Evolutionary conservation across 148 eudicot species (phyloP).

Genomic region (Limonium bicolor): DNA sequence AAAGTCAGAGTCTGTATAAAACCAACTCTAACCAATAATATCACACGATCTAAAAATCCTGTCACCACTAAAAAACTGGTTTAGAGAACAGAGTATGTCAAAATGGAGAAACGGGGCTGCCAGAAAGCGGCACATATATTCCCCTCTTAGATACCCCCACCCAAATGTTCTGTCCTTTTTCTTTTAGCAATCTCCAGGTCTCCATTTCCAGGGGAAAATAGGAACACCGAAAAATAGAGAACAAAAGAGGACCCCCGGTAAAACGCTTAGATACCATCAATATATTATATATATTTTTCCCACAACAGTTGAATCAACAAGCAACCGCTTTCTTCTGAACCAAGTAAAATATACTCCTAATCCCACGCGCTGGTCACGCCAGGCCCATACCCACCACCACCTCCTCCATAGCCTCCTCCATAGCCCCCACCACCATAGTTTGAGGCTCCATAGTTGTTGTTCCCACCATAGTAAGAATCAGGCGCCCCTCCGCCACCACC

Average conservation of each 20-base stretch:
- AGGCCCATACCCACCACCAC: constrained; percentile 22
- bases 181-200: constrained; percentile 2
- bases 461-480: constrained; percentile 37
- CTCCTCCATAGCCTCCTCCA: too few relatives aligned
- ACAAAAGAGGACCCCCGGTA: neutral
- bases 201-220: constrained; percentile 6
- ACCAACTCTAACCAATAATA: too few relatives aligned
- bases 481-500: constrained; percentile 14
- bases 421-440: constrained; percentile 13
- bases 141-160: constrained; percentile 7
- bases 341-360: constrained; percentile 11
- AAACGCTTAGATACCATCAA: too few relatives aligned
- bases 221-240: constrained; percentile 1
- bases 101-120: too few relatives aligned
- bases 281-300: too few relatives aligned
- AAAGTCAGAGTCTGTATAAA: too few relatives aligned
- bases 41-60: too few relatives aligned
- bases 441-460: constrained; percentile 10
- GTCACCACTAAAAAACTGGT: too few relatives aligned
- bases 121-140: too few relatives aligned
- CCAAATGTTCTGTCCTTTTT: constrained; percentile 2
- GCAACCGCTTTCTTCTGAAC: too few relatives aligned
- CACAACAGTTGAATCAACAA: too few relatives aligned
- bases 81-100: too few relatives aligned
- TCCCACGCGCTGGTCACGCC: constrained; percentile 76